A percentile compares a stretch with the other conserved stretches of the same genome.
Evolutionary conservation across 2,329 filamentous ascomycete species (phyloP).

Genomic region (Fusarium newnesense): DNA sequence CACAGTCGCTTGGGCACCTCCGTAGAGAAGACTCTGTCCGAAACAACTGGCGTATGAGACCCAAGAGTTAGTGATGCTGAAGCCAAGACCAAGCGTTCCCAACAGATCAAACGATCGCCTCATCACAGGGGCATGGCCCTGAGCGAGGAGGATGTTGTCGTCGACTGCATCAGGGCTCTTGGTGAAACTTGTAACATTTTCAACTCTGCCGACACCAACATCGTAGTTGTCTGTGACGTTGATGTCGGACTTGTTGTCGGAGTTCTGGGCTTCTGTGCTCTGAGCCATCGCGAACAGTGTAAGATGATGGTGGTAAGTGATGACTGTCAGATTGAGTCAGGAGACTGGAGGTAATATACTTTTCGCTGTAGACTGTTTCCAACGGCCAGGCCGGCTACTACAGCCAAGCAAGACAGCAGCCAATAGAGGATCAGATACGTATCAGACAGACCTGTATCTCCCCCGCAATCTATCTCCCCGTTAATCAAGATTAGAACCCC

Average conservation of each 20-base stretch:
- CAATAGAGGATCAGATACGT: not conserved
- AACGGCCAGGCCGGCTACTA: not conserved
- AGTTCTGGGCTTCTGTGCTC: not conserved
- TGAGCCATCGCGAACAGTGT: not conserved
- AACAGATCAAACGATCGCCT: not conserved
- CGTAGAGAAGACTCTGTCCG: not conserved
- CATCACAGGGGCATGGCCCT: not conserved
- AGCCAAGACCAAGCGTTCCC: not conserved
- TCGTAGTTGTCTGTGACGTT: not conserved
- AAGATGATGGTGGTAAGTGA: not conserved
- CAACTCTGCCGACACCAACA: not conserved
- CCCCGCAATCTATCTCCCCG: not conserved
- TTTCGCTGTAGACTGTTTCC: accelerated
- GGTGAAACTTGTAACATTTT: not conserved
- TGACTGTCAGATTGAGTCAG: not conserved
- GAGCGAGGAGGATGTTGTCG: not conserved
- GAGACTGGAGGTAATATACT: not conserved
- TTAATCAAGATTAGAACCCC: not conserved
- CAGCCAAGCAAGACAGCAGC: accelerated
- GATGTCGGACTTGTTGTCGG: not conserved
- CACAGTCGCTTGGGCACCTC: not conserved
- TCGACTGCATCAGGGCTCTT: not conserved
- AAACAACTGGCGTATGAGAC: not conserved
- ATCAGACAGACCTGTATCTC: not conserved
- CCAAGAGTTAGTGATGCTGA: not conserved